Evolutionary conservation across 805 yeast genomes (phyloP), one percentile per base, ranked within the genome.

Genomic region (Candida dendrica): DNA sequence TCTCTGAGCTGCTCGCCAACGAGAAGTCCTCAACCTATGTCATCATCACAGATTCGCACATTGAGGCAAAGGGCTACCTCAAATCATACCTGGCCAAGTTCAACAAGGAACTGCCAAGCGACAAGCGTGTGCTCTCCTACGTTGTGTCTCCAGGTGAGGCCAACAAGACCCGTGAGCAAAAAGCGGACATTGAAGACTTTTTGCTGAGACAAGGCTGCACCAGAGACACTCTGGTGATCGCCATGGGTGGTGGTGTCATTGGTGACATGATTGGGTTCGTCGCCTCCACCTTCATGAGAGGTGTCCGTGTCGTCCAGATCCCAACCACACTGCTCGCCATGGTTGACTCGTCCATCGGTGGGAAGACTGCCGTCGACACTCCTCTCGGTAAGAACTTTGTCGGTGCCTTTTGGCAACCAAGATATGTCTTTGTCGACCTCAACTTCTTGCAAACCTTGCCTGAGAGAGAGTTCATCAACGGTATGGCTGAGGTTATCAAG

Each of bases 281-380:
- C 34, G 98, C 98, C n/a, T 91, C 98, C 27, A 93, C 98, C 2
- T 93, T 93, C 63, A 93, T 93, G 98, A 77, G 98, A 60, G 98
- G 98, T 43, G 95, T 93, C 8, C 75, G 96, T 48, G 88, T 89
- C 43, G 81, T 89, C 36, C 98, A 93, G 63, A 74, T 93, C 24
- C 98, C 98, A 42, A 93, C 98, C 6, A 85, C 96, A 29, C 66
- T 93, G 49, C 72, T 93, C 48, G 83, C 98, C 8, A 93, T 93
- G 98, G 98, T 93, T 29, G 98, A 93, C 63, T 89, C 97, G 10
- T 87, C 97, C 4, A 88, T 93, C 52, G 98, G 98, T 45, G 98
- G 98, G 34, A 93, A 93, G 62, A 93, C 98, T 36, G 98, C 98
- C 34, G 90, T 93, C 44, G 98, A 93, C 60, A 90, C 97, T 13